Base-by-base conservation (phyloP, 2,329 filamentous ascomycete species). In the Cladosporium cucumerinum region DNA sequence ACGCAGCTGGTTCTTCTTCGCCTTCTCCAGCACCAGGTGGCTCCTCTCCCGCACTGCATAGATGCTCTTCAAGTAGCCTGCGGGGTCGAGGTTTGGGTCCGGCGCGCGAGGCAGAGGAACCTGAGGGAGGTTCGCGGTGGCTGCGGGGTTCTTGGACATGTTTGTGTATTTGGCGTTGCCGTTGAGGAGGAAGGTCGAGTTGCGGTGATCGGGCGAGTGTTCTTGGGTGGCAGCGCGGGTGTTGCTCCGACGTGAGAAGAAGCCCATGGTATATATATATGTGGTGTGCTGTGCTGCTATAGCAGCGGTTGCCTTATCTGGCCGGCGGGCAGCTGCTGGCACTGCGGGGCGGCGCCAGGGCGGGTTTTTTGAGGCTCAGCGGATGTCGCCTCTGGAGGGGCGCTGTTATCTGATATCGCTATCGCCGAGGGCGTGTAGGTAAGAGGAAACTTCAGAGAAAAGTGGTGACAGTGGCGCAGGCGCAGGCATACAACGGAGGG, bases 21-120 rank as follows among this genome's bases (percentile, higher is more conserved):
- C 92, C 81, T 90, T 93, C 68, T 91, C 86, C 66, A 91, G 84
- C 61, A 97, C 83, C 69, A 94, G 80, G 72, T 81, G 86, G 74
- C 86, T 89, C 68, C 93, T 82, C 73, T 97, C 92, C 68, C 95
- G 86, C 28, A 99, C 92, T 30, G 95, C 88, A 73, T 92, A 88
- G 73, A 98, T 87, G 79, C 93, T 97, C 75, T 91, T 88, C 73
- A 99, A 85, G 78, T 98, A 98, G 67, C 89, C 93, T 26, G 90
- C 92, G 23, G 94, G 93, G 76, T 98, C 92, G 71, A 94, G 83
- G 67, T 89, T 85, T 72, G 94, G 93, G 78, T 98, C 93, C 30
- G 94, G 93, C 18, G 93, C 88, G 73, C 87, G 89, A 58, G 94
- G 91, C 57, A 98, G 85, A 69, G 92, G 86, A 72, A 96, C 58